phyloP scores from a whole-genome alignment of 2,329 filamentous ascomycete species.

The Hypoxylon sp. region DNA sequence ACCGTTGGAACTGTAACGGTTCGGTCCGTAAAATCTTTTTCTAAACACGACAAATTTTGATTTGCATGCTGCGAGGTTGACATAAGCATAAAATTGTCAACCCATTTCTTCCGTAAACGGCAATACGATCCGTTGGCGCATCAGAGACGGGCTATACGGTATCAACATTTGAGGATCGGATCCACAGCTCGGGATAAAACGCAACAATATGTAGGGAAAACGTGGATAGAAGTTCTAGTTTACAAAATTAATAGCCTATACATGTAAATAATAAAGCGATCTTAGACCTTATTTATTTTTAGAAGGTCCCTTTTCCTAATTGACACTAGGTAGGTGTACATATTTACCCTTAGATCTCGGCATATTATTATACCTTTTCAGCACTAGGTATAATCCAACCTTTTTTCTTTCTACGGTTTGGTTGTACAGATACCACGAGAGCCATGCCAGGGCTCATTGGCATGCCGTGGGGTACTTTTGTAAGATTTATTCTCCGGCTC shows the following conservation, averaged over 20 bases:
- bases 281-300: constrained; percentile 22
- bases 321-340: background rate
- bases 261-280: constrained; percentile 1
- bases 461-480: constrained; percentile 23
- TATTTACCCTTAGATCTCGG: constrained; percentile 13
- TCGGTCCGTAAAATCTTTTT: constrained; percentile 27
- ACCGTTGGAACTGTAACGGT: constrained; percentile 31
- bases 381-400: constrained; percentile 3
- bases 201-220: constrained; percentile 28
- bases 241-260: constrained; percentile 34
- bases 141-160: constrained; percentile 29
- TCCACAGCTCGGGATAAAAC: constrained; percentile 8
- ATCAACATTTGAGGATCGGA: background rate
- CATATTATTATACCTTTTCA: constrained; percentile 11
- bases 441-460: constrained; percentile 2
- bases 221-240: constrained; percentile 5
- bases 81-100: constrained; percentile 36
- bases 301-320: constrained; percentile 18
- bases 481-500: constrained; percentile 15
- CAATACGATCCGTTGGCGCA: constrained; percentile 30
- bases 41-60: constrained; percentile 12
- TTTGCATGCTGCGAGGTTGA: constrained; percentile 25
- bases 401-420: background rate
- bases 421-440: background rate
- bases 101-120: constrained; percentile 26